These are phyloP conservation scores for Barnettozyma siamensis DNA, from an alignment of 805 yeast genomes.

Conservation along the genomic window DNA sequence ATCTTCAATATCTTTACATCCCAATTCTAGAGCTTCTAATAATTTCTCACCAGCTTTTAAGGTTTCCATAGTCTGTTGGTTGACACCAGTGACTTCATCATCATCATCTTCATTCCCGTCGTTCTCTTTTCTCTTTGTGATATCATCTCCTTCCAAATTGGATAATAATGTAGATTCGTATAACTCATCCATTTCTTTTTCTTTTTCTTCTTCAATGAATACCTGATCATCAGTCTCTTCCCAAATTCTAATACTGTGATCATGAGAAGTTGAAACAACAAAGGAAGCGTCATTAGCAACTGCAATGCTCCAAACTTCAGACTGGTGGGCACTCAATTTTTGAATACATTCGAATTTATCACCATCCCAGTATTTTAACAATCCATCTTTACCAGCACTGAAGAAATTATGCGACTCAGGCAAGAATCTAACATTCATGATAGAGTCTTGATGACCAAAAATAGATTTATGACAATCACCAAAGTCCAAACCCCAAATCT, in stretches of 20 bases:
- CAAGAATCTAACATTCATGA: conserved; percentile 80
- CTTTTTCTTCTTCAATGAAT: conserved; percentile 95
- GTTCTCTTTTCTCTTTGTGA: conserved; percentile 31
- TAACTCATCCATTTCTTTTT: conserved; percentile 88
- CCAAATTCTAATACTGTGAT: conserved; percentile 93
- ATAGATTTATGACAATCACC: conserved; percentile 98
- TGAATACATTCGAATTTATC: conserved; percentile 93
- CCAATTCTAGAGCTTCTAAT: conserved; percentile 40
- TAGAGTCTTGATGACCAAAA: conserved; percentile 95
- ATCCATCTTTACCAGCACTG: conserved; percentile 83
- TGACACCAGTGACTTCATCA: conserved; percentile 59
- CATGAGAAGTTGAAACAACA: conserved; percentile 84
- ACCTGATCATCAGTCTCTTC: conserved; percentile 88
- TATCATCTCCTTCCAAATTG: conserved; percentile 55
- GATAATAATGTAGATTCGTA: conserved; percentile 77
- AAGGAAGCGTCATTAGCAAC: conserved; percentile 65
- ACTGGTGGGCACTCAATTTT: conserved; percentile 77
- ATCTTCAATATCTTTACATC: conserved; percentile 61
- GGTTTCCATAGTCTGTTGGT: conserved; percentile 82
- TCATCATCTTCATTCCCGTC: conserved; percentile 35
- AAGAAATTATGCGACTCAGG: conserved; percentile 87
- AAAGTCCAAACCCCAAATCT: conserved; percentile 97
- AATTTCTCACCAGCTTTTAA: conserved; percentile 40
- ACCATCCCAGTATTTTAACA: conserved; percentile 97
- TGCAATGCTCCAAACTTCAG: conserved; percentile 93